Conservation (phyloP, 2,329 filamentous ascomycete genomes). For the Penicillium sp. region DNA sequence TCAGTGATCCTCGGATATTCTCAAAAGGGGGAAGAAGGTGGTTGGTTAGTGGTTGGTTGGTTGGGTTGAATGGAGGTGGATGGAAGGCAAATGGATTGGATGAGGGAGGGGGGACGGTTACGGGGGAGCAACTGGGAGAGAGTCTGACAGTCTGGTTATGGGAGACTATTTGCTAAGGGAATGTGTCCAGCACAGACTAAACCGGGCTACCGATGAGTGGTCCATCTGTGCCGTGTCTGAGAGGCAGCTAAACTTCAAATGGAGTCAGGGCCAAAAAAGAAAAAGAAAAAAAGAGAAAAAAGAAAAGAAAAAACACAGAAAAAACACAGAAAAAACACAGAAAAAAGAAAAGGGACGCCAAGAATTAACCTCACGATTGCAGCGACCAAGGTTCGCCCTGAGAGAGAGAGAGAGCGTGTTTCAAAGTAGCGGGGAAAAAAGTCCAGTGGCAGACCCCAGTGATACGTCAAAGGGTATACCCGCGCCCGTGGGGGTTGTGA, state of each 20-base stretch:
- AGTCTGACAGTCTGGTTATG: not conserved
- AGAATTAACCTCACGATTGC: slow-evolving; percentile 39
- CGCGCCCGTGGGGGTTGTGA: slow-evolving; percentile 19
- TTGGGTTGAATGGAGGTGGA: slow-evolving; percentile 1
- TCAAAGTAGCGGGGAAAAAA: slow-evolving; percentile 43
- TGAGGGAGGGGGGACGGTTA: not conserved
- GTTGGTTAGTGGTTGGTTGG: not conserved
- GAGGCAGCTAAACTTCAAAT: slow-evolving; percentile 13
- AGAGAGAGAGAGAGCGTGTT: slow-evolving; percentile 33
- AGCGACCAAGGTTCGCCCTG: slow-evolving; percentile 42
- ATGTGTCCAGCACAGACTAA: slow-evolving; percentile 29
- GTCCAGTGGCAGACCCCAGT: slow-evolving; percentile 32
- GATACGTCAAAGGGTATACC: slow-evolving; percentile 44
- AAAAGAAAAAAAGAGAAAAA: slow-evolving; percentile 7
- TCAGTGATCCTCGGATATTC: slow-evolving; percentile 26
- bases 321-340: slow-evolving; percentile 8
- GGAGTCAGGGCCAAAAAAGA: slow-evolving; percentile 6
- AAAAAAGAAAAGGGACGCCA: slow-evolving; percentile 33
- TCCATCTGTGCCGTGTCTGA: slow-evolving; percentile 33
- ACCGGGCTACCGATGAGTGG: slow-evolving; percentile 21
- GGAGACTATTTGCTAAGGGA: slow-evolving; percentile 22
- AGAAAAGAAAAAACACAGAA: slow-evolving; percentile 9
- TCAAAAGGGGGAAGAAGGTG: slow-evolving; percentile 12
- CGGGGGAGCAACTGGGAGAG: not conserved
- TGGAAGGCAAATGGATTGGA: not conserved